Conservation (phyloP, 306 rosid species). For the Morella rubra region DNA sequence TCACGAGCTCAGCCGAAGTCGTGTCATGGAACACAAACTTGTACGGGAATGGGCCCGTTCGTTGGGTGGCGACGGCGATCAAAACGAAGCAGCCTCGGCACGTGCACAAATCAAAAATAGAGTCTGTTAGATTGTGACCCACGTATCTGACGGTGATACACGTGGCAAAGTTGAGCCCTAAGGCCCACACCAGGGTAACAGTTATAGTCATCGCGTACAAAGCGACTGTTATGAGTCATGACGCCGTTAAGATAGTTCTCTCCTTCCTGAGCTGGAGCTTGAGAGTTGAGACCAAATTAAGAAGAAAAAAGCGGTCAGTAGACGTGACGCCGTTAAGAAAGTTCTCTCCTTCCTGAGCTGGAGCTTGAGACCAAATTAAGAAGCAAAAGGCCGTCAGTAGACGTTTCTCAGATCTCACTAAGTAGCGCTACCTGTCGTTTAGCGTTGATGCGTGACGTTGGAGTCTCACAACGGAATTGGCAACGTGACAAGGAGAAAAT, state of each 20-base stretch:
- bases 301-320: neutral
- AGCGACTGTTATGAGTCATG: neutral
- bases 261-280: neutral
- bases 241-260: neutral
- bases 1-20: too few relatives aligned
- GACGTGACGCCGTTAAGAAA: neutral
- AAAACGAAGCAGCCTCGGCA: neutral
- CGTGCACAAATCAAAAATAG: neutral
- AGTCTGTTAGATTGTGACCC: neutral
- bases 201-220: too few relatives aligned
- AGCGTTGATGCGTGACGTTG: neutral
- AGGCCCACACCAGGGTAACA: too few relatives aligned
- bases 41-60: neutral
- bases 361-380: neutral
- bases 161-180: neutral
- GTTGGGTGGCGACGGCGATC: neutral
- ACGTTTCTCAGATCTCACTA: neutral
- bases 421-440: too few relatives aligned
- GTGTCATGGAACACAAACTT: neutral
- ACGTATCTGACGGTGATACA: neutral
- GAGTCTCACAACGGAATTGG: neutral
- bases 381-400: neutral
- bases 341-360: neutral
- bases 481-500: neutral
- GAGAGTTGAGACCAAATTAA: neutral